These are phyloP conservation scores for Medicago arabica DNA, from an alignment of 306 rosid species.

Conservation along the genomic window DNA sequence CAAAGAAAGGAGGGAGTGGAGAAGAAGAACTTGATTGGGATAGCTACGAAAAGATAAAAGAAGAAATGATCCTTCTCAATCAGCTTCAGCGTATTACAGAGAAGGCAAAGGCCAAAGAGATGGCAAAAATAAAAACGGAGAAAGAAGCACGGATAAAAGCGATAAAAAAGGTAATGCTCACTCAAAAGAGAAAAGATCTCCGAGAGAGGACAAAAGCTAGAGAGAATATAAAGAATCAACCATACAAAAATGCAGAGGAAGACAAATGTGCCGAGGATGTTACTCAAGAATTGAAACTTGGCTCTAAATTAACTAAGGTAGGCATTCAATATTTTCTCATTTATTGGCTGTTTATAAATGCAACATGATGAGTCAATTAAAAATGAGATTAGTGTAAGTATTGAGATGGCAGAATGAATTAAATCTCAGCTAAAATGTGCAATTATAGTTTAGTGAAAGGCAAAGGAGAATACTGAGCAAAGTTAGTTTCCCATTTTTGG, in stretches of 20 bases:
- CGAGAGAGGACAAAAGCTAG: constrained; percentile 42
- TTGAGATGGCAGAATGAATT: constrained; percentile 27
- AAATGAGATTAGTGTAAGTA: constrained; percentile 18
- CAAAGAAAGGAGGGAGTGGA: constrained; percentile 71
- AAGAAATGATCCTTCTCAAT: constrained; percentile 52
- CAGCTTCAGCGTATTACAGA: constrained; percentile 54
- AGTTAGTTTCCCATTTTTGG: neutral
- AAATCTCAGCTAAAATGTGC: neutral
- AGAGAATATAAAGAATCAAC: constrained; percentile 38
- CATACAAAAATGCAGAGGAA: constrained; percentile 40
- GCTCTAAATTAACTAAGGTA: constrained; percentile 63
- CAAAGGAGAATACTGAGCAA: constrained; percentile 16
- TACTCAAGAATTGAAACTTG: constrained; percentile 43
- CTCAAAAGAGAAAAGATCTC: constrained; percentile 45
- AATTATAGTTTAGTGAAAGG: constrained; percentile 10
- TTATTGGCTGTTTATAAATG: constrained; percentile 20
- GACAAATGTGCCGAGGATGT: constrained; percentile 47
- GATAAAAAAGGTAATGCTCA: constrained; percentile 55
- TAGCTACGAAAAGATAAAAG: constrained; percentile 64
- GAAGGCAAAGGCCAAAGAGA: constrained; percentile 61
- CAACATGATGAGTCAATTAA: constrained; percentile 23
- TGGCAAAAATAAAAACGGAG: constrained; percentile 54
- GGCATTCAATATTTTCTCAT: constrained; percentile 37
- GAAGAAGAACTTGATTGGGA: constrained; percentile 76
- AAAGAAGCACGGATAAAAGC: constrained; percentile 58